Base-by-base conservation (phyloP, 495 filamentous ascomycete species). In the Lasiosphaeria ovina region DNA sequence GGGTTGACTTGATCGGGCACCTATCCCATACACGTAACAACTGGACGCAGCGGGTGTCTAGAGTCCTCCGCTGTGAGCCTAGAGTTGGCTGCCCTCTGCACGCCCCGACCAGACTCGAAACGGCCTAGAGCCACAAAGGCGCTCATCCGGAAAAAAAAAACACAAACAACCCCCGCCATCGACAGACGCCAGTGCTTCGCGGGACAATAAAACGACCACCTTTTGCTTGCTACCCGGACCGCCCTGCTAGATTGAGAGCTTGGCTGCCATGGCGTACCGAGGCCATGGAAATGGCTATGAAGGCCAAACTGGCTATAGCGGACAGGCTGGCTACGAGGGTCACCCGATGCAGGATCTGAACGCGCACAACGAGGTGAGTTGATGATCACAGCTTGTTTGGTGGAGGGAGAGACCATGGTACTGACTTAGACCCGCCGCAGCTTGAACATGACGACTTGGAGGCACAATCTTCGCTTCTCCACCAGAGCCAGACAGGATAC, bases 321-420 rank as follows among this genome's bases (percentile, higher is more conserved):
- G 24, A 24, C 24, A 24, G 24, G 24, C 24, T 24, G 24, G 24
- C 24, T 24, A 81, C 54, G 79, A 85, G 34, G 83, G 81, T 58
- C 86, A 90, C 71, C 81, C 77, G 48, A 75, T 91, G 61, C 84
- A 91, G 64, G 87, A 92, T 71, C 77, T 92, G 51, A 82, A 82
- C 57, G 74, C 79, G n/a, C 66, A 80, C 59, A 79, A 74, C 68
- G 76, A 74, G 65, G 88, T 90, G 81, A 74, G 86, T 76, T 62
- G 35, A 7, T 17, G 38, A 38, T 57, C 17, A 55, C 51, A 62
- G 54, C 36, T 17, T 24, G 10, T 34, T 35, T 57, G 11, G 6
- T 24, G 51, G 17, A 3, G 31, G 12, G 40, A 35, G 35, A 24
- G 24, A 9, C 33, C 33, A 1, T 33, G 36, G 44, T 24, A 5